A percentile compares a stretch with the other conserved stretches of the same genome.
These are phyloP conservation scores for Talaromyces sp. DNA, from an alignment of 2,329 filamentous ascomycete species.

Conservation along the genomic window DNA sequence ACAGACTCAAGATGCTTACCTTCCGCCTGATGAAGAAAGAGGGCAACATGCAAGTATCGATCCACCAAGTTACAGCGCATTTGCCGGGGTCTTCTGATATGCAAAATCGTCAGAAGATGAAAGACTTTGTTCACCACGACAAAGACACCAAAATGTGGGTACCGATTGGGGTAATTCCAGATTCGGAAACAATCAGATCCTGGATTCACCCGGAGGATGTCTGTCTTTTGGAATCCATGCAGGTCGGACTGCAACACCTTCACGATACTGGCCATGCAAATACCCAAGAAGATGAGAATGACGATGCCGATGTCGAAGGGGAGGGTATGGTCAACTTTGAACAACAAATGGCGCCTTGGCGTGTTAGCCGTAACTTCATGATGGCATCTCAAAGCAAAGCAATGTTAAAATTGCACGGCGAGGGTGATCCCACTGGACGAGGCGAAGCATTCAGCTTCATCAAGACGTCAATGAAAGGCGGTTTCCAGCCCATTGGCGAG, in stretches of 20 bases:
- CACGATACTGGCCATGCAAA: slow-evolving; percentile 83
- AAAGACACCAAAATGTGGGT: slow-evolving; percentile 86
- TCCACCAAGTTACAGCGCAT: slow-evolving; percentile 85
- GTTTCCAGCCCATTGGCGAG: slow-evolving; percentile 85
- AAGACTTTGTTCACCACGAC: slow-evolving; percentile 90
- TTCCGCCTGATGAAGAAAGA: slow-evolving; percentile 83
- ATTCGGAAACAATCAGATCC: slow-evolving; percentile 72
- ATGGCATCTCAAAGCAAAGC: slow-evolving; percentile 92
- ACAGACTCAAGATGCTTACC: slow-evolving; percentile 91
- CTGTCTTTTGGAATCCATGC: slow-evolving; percentile 92
- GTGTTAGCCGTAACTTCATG: slow-evolving; percentile 92
- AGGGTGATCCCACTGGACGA: slow-evolving; percentile 89
- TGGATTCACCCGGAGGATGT: slow-evolving; percentile 97
- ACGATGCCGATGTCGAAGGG: slow-evolving; percentile 51
- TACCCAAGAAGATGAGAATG: slow-evolving; percentile 61
- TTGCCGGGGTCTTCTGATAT: slow-evolving; percentile 91
- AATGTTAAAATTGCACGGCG: slow-evolving; percentile 91
- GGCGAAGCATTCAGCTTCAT: slow-evolving; percentile 96
- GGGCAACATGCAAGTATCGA: slow-evolving; percentile 62
- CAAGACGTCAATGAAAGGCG: slow-evolving; percentile 97
- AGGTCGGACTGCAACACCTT: slow-evolving; percentile 86
- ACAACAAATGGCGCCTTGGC: slow-evolving; percentile 90
- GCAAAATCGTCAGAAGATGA: slow-evolving; percentile 93
- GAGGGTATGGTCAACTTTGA: slow-evolving; percentile 65
- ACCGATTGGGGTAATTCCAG: slow-evolving; percentile 71